phyloP scores from a whole-genome alignment of 1,284 basidiomycete species.

The Violaceomyces palustris region DNA sequence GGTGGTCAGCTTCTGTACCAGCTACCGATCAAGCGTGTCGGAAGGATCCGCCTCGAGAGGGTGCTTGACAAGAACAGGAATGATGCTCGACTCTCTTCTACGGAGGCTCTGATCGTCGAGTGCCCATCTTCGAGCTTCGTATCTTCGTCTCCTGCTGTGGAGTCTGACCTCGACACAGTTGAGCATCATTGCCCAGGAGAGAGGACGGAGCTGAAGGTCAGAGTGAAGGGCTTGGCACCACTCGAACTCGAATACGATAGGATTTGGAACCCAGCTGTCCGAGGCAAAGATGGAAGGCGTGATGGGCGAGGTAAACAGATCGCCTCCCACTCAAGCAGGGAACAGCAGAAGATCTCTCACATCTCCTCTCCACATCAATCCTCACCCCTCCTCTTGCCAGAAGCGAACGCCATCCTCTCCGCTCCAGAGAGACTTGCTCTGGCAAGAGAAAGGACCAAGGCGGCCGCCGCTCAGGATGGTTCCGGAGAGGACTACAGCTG shows the following conservation, averaged over 20 bases:
- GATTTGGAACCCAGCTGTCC: conserved; percentile 10
- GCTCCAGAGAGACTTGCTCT: conserved; percentile 16
- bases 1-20: conserved; percentile 32
- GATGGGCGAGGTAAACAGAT: too few relatives aligned
- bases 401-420: conserved; percentile 19
- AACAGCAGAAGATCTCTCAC: conserved; percentile 22
- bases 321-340: too few relatives aligned
- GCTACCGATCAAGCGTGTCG: conserved; percentile 31
- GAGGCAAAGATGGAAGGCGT: too few relatives aligned
- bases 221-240: conserved; percentile 41
- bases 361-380: conserved; percentile 29
- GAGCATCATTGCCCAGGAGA: conserved; percentile 44
- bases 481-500: conserved; percentile 25
- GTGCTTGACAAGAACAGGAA: conserved; percentile 44
- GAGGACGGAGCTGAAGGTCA: conserved; percentile 29
- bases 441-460: conserved; percentile 17
- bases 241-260: conserved; percentile 40
- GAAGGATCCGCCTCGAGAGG: conserved; percentile 39
- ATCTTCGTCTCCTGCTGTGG: not conserved
- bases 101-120: conserved; percentile 41
- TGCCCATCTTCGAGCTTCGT: conserved; percentile 43
- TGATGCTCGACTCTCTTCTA: conserved; percentile 31
- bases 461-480: conserved; percentile 11
- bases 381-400: conserved; percentile 22
- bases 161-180: conserved; percentile 1